Base-by-base conservation (phyloP, 163 green algal genomes). In the Scenedesmus sp. region DNA sequence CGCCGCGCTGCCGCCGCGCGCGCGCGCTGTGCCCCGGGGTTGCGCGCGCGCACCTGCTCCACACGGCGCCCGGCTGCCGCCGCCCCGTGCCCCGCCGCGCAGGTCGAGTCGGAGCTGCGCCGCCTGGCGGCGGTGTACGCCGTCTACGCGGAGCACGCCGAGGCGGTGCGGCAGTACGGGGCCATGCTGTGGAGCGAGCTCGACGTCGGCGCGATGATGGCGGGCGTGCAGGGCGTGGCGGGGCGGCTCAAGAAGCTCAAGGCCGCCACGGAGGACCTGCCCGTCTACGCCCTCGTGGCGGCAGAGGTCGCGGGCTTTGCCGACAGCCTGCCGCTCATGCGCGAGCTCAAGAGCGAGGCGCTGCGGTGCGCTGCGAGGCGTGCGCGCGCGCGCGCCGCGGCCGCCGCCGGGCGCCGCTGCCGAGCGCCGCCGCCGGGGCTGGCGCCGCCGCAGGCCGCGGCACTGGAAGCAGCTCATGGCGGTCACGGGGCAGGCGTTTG, bases 241-340 rank as follows among this genome's bases (percentile, higher is more conserved):
- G 74, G 50, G 20, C 88, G 85, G 78, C 83, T 92, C 56, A 69
- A 66, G 20, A 89, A 87, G 70, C 64, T 96, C n/a, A 94, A 93
- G 78, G 75, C 83, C n/a, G n/a, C n/a, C n/a, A 71, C 96, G 42
- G 92, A 90, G 81, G 71, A 86, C 57, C 69, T 93, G 86, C 90
- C 90, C 1, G 73, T 90, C 34, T 96, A 90, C 75, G 82, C 86
- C 47, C 33, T 87, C 45, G 87, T 97, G 56, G 84, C 92, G 57
- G 77, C 87, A 51, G 90, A 91, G 56, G 93, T 96, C 39, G 56
- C 85, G 42, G 88, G 84, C 64, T 97, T 97, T 86, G 81, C 87
- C 54, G 88, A 91, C 36, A 92, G 86, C 31, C 87, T 97, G 77
- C 91, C 92, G 2, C 85, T 97, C n/a, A 96, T 97, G 86, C 86